Evolutionary conservation across 2,329 filamentous ascomycete genomes (phyloP).

Genomic region (Fusarium sp.): DNA sequence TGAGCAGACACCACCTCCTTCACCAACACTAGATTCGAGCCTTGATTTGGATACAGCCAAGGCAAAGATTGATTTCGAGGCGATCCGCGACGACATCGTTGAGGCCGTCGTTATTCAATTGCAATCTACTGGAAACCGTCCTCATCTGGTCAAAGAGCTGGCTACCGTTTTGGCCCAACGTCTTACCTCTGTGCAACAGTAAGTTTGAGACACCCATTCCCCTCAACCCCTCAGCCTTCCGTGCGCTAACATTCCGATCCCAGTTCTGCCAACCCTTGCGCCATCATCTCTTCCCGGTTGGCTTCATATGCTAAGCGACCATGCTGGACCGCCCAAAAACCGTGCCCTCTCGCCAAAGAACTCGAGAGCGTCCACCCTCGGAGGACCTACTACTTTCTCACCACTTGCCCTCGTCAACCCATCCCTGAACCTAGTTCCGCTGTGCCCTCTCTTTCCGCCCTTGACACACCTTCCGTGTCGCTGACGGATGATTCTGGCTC

Average conservation of each 20-base stretch:
- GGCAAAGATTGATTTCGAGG: conserved; percentile 71
- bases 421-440: conserved; percentile 67
- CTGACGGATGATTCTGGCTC: conserved; percentile 62
- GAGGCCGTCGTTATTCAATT: conserved; percentile 89
- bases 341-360: conserved; percentile 92
- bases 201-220: conserved; percentile 57
- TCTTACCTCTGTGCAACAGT: conserved; percentile 91
- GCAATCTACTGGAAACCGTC: conserved; percentile 89
- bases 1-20: conserved; percentile 76
- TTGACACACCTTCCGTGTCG: conserved; percentile 88
- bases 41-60: conserved; percentile 45
- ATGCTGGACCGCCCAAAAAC: conserved; percentile 79
- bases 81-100: conserved; percentile 95
- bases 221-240: conserved; percentile 24
- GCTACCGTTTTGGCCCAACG: conserved; percentile 80
- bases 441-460: conserved; percentile 54
- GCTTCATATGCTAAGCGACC: conserved; percentile 89
- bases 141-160: conserved; percentile 94
- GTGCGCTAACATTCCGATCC: conserved; percentile 46
- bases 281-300: conserved; percentile 93
- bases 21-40: conserved; percentile 49
- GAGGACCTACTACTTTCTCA: conserved; percentile 96
- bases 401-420: conserved; percentile 84
- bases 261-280: conserved; percentile 95
- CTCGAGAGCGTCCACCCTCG: conserved; percentile 92